Percentiles rank a stretch among this genome's conserved stretches.
phyloP scores from a whole-genome alignment of 495 filamentous ascomycete genomes.

The Penicillium arizonense region DNA sequence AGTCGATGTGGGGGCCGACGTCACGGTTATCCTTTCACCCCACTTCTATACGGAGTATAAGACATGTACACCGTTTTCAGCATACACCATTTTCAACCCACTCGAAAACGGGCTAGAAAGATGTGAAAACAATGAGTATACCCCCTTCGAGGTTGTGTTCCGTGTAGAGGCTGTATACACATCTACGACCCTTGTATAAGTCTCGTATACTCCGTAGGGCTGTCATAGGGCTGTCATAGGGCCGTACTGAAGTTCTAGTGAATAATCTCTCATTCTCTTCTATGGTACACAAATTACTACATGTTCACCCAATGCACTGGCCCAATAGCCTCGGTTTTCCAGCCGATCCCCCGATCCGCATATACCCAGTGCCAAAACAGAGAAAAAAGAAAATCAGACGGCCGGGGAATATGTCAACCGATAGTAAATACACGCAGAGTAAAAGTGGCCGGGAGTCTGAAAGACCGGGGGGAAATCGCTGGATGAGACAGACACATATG shows the following conservation, averaged over 20 bases:
- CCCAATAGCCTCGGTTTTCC: conserved; percentile 5
- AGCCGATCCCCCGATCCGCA: conserved; percentile 14
- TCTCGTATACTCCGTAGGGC: too few relatives aligned
- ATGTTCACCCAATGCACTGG: conserved; percentile 19
- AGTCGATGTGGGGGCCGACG: too few relatives aligned
- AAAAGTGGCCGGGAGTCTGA: conserved; percentile 21
- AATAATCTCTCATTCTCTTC: conserved; percentile 21
- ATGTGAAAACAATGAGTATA: too few relatives aligned
- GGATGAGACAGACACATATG: conserved; percentile 11
- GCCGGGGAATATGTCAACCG: conserved; percentile 25
- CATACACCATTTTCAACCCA: too few relatives aligned
- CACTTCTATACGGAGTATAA: too few relatives aligned
- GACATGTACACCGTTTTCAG: too few relatives aligned
- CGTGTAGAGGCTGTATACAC: too few relatives aligned
- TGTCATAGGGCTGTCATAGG: neutral
- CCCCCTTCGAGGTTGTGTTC: too few relatives aligned
- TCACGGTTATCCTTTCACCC: too few relatives aligned
- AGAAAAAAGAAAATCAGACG: conserved; percentile 19
- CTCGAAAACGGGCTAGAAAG: too few relatives aligned
- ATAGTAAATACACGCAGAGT: conserved; percentile 40
- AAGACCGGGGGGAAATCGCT: conserved; percentile 19
- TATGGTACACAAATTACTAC: conserved; percentile 36
- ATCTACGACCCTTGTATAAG: too few relatives aligned
- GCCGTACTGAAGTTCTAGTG: conserved; percentile 1
- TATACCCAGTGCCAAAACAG: conserved; percentile 20